Base-by-base conservation (phyloP, 139 green algal species). In the Picochlorum costavermella region DNA sequence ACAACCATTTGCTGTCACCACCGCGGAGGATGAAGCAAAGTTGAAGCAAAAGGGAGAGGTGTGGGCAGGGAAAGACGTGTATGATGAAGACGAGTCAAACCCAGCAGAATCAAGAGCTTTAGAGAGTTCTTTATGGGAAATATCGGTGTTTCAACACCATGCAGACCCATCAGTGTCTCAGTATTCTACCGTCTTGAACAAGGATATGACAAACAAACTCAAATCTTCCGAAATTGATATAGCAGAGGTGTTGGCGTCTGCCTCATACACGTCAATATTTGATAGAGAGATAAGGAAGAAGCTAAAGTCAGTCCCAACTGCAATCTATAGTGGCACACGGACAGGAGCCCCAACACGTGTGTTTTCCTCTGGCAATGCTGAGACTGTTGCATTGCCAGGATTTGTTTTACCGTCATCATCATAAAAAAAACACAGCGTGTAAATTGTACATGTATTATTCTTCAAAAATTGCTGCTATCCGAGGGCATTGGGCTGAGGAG, bases 101-200 rank as follows among this genome's bases (percentile, higher is more conserved):
- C 89, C 89, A 6, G 82, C 80, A 16, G 67, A 82, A n/a, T 84
- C 71, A 65, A 56, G 83, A 1, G 90, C 87, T 1, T 71, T 96
- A 50, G 87, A 96, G 73, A 96, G 86, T 74, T 91, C 79, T 10
- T 73, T 99, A 71, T 99, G 93, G 93, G 93, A 99, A 81, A 37
- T 97, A 16, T 77, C 84, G 29, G 78, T 79, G 2, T 72, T 97
- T 11, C 61, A 73, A n/a, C 64, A 71, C 43, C 91, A 98, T 72
- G 88, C 88, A 72, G 87, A 78, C 63, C 88, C 88, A 3, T 73
- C 89, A 83, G 88, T 94, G 37, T 72, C 88, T 0, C 60, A 69
- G 3, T 84, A 91, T 20, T 76, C 73, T 6, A 20, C 48, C 1
- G 61, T 92, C 4, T 73, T 97, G 30, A 83, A 96, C 63, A 89